These are phyloP conservation scores for Aspergillus fijiensis DNA, from an alignment of 2,329 filamentous ascomycete genomes.

Conservation along the genomic window DNA sequence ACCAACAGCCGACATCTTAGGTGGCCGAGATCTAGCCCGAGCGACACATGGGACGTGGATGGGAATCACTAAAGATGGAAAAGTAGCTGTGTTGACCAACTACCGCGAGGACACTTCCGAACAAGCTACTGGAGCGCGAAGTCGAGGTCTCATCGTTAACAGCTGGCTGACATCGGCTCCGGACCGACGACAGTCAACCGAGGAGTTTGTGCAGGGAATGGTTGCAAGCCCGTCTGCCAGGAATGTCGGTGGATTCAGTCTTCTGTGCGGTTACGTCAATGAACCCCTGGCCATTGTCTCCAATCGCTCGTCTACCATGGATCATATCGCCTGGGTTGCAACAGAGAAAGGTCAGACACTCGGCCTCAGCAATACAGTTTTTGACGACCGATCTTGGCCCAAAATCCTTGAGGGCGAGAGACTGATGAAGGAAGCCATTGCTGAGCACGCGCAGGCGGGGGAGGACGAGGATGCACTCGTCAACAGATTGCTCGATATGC, in stretches of 20 bases:
- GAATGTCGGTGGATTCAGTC: conserved; percentile 63
- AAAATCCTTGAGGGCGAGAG: conserved; percentile 61
- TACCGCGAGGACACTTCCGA: conserved; percentile 57
- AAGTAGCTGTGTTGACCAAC: conserved; percentile 63
- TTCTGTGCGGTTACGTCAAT: conserved; percentile 58
- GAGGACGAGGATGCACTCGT: conserved; percentile 53
- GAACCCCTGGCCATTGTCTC: conserved; percentile 60
- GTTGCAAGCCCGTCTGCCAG: conserved; percentile 55
- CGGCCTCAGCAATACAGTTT: conserved; percentile 62
- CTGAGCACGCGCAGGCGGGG: conserved; percentile 42
- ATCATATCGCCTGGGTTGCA: conserved; percentile 54
- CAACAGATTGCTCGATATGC: conserved; percentile 51
- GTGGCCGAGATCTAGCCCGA: conserved; percentile 62
- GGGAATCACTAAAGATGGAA: conserved; percentile 60
- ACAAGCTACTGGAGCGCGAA: conserved; percentile 48
- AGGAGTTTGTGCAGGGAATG: conserved; percentile 55
- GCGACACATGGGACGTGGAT: conserved; percentile 64
- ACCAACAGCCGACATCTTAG: conserved; percentile 57
- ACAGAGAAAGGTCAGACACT: conserved; percentile 52
- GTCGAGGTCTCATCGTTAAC: conserved; percentile 60
- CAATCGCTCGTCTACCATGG: conserved; percentile 57
- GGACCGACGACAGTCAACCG: conserved; percentile 42
- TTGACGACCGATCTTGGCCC: conserved; percentile 60
- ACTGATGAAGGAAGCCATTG: conserved; percentile 52
- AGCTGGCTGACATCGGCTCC: conserved; percentile 55